A percentile compares a stretch with the other conserved stretches of the same genome.
phyloP scores from a whole-genome alignment of 2,329 filamentous ascomycete species.

The Bipolaris victoriae region DNA sequence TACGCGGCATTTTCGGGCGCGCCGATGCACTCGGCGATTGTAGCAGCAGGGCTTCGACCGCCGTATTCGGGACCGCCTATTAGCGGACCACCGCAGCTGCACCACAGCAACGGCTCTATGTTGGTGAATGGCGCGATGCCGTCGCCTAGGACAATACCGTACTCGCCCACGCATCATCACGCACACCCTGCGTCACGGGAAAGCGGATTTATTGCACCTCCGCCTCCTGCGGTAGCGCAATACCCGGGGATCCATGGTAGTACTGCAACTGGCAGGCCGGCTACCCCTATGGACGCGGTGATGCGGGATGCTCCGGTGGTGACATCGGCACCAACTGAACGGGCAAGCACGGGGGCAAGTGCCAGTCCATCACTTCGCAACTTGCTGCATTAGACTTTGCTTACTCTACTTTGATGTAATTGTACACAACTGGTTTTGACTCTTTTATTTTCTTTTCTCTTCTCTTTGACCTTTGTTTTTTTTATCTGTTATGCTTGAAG shows the following conservation, averaged over 20 bases:
- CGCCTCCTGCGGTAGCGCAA: constrained; percentile 26
- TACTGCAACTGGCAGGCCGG: constrained; percentile 41
- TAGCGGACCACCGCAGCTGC: constrained; percentile 40
- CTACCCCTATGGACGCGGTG: constrained; percentile 43
- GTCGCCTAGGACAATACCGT: constrained; percentile 45
- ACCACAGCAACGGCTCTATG: constrained; percentile 41
- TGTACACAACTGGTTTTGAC: constrained; percentile 6
- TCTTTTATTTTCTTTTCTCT: constrained; percentile 10
- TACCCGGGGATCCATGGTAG: constrained; percentile 41
- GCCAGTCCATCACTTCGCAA: constrained; percentile 58
- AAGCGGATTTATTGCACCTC: constrained; percentile 43
- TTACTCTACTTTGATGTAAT: constrained; percentile 13
- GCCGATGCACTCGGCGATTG: constrained; percentile 38
- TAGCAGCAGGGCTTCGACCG: constrained; percentile 34
- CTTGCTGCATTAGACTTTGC: constrained; percentile 50
- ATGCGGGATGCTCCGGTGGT: constrained; percentile 42
- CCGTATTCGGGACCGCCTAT: constrained; percentile 39
- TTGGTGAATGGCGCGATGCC: constrained; percentile 46
- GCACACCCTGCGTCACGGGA: constrained; percentile 44
- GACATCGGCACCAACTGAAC: constrained; percentile 37
- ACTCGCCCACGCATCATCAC: constrained; percentile 47
- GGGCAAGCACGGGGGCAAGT: constrained; percentile 49
- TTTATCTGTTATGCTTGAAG: constrained; percentile 20
- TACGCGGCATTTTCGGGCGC: constrained; percentile 43
- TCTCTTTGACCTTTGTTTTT: constrained; percentile 10